Evolutionary conservation across 306 rosid species (phyloP), one percentile per base, ranked within the genome.

Genomic region (Prunus campanulata): DNA sequence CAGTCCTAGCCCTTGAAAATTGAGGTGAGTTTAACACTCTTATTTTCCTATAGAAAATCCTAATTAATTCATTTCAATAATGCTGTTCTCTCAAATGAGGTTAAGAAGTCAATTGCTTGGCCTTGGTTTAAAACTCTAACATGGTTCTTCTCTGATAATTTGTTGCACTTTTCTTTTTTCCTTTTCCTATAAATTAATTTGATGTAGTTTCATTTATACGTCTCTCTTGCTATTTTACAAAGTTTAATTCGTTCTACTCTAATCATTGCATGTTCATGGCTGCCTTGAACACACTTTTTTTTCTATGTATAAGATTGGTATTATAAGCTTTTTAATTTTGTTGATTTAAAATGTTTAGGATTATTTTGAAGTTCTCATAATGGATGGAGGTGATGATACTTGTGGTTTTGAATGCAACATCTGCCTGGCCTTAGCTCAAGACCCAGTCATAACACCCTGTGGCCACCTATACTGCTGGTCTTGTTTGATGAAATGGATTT

Each of bases 381-480:
- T 48, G 60, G 61, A 69, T 29, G 11, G 42, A 50, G 54, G 52
- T n/a, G 51, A 22, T 56, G 76, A 72, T 1, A 29, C 19, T 13
- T 49, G 46, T 63, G 71, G 57, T 15, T 79, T 71, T 64, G 67
- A 63, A 64, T 79, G 82, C 66, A 79, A 79, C 46, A 79, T 79
- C 19, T 72, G 73, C 67, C 57, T 72, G 56, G 39, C 48, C 18
- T 72, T 79, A 61, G 73, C 73, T 52, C 48, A 79, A 51, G 78
- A 64, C 49, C 78, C 78, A 0, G 39, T 79, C 11, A 60, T 78
- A 29, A 79, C 82, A 50, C 73, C 54, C 57, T 79, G 77, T 63
- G 78, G 82, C 67, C 82, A 72, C 55, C 78, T 72, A 11, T 79
- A 59, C 50, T 79, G 82, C 52, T 79, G 82, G 82, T 50, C 35